These are phyloP conservation scores for Colletotrichum cuscutae DNA, from an alignment of 2,329 filamentous ascomycete species.

Conservation along the genomic window DNA sequence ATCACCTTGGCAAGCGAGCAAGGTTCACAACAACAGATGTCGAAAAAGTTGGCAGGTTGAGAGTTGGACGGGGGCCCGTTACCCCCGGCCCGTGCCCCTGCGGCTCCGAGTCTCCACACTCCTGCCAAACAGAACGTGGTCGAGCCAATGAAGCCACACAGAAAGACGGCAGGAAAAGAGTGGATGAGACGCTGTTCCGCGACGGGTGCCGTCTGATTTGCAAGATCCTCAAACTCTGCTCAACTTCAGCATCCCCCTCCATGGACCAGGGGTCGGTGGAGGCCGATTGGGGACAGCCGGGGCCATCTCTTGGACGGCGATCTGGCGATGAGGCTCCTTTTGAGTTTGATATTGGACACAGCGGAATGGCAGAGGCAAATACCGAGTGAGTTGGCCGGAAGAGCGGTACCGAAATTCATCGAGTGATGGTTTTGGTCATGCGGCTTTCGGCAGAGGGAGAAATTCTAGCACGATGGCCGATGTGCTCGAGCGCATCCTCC, in stretches of 20 bases:
- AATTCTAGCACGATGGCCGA: not conserved
- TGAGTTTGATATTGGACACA: not conserved
- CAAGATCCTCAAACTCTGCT: conserved; percentile 31
- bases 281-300: not conserved
- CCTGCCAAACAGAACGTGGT: not conserved
- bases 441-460: not conserved
- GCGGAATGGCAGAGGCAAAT: not conserved
- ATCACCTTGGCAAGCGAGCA: no score
- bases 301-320: conserved; percentile 17
- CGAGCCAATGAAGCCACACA: conserved; percentile 1
- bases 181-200: conserved; percentile 32
- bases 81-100: conserved; percentile 2
- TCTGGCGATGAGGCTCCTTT: conserved; percentile 12
- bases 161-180: conserved; percentile 8
- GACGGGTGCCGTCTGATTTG: conserved; percentile 34
- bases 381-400: not conserved
- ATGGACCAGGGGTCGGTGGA: conserved; percentile 11
- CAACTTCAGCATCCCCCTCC: conserved; percentile 12
- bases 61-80: conserved; percentile 1
- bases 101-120: not conserved
- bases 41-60: not conserved
- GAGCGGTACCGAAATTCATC: not conserved
- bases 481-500: no score
- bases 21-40: not conserved
- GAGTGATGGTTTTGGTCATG: not conserved